These are phyloP conservation scores for Saccharomycopsis crataegensis DNA, from an alignment of 1,139 yeast species.

Conservation along the genomic window DNA sequence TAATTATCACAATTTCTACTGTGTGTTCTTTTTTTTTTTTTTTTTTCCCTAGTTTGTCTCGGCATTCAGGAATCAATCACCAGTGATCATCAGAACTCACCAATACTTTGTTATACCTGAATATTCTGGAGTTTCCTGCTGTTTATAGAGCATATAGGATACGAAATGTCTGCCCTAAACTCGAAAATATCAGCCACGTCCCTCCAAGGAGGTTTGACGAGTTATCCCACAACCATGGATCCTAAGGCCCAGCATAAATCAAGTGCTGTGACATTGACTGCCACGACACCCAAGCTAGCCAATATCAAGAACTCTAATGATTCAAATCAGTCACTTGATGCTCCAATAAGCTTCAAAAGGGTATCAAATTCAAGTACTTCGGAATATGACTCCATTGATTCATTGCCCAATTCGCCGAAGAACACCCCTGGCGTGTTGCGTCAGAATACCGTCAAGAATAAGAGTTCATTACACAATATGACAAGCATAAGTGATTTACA, in stretches of 20 bases:
- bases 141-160: no score
- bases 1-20: no score
- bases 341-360: constrained; percentile 33
- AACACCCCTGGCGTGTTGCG: constrained; percentile 5
- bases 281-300: constrained; percentile 10
- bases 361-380: constrained; percentile 30
- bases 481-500: constrained; percentile 16
- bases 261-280: constrained; percentile 12
- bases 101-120: no score
- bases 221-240: constrained; percentile 13
- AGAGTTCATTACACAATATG: constrained; percentile 20
- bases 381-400: constrained; percentile 14
- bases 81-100: no score
- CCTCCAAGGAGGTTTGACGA: not conserved
- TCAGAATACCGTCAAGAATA: constrained; percentile 18
- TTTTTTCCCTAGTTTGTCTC: no score
- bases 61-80: no score
- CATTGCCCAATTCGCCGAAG: constrained; percentile 18
- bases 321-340: constrained; percentile 24
- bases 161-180: not conserved
- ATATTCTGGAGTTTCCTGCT: no score
- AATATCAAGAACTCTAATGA: constrained; percentile 7
- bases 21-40: no score
- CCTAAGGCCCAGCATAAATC: constrained; percentile 13
- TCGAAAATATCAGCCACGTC: constrained; percentile 3